Base-by-base conservation (phyloP, 768 basidiomycete genomes). In the Phylloporus sp. region DNA sequence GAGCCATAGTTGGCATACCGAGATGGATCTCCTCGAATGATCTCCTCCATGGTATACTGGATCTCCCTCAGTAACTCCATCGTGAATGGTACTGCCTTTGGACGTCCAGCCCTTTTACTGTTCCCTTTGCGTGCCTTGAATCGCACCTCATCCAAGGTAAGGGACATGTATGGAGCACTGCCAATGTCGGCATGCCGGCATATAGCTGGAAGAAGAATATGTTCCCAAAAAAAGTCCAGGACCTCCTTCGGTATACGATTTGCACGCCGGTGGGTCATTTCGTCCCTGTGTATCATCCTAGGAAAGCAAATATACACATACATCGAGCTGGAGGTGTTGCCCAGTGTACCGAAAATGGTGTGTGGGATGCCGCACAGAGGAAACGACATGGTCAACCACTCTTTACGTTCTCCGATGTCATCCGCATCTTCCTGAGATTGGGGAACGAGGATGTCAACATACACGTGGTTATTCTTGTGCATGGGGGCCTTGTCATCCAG, bases 381-480 rank as follows among this genome's bases (percentile, higher is more conserved):
- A n/a, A 43, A 36, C 0, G 36, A 7, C n/a, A 46, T 49, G 9
- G 50, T 43, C 23, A 46, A 18, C 53, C 53, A 57, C 20, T 57
- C 50, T 2, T 41, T 49, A 4, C n/a, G 17, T 2, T 34, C 26
- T 7, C 55, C 52, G 0, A 33, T 17, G 6, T 17, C 15, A 27
- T 5, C 9, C 0, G 32, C 20, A 34, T 57, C 53, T 5, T 43
- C 33, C 11, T 57, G 10, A 5, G 53, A 57, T 36, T 57, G 56
- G 0, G 50, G 50, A 0, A 55, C 2, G 0, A 53, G 41, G 20
- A 59, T 47, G 1, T 58, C 46, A 0, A 50, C 44, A 42, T 58
- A 58, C 1, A 49, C 46, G 26, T 59, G 56, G 13, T 58, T 59
- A 36, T 58, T 27, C 38, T 41, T 58, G 11, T 28, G 3, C 20